Evolutionary conservation across 1,139 yeast species (phyloP).

Genomic region (Tardiomyces digboiensis): DNA sequence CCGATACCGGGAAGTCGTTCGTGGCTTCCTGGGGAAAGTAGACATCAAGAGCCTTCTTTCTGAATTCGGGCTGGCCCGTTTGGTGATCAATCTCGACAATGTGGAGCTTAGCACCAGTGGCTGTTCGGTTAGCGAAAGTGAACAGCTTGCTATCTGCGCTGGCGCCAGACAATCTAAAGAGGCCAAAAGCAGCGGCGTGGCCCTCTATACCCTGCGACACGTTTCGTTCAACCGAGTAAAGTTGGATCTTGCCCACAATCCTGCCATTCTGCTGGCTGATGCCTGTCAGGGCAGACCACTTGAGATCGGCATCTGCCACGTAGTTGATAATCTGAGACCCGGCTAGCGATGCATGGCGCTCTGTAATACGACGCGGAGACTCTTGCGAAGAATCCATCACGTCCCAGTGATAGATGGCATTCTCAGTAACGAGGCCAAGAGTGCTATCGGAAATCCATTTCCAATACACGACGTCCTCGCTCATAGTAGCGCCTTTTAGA

Average conservation of each 20-base stretch:
- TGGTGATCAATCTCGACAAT: slow-evolving; percentile 95
- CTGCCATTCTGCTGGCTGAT: slow-evolving; percentile 93
- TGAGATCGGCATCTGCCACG: slow-evolving; percentile 68
- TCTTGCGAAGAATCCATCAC: slow-evolving; percentile 73
- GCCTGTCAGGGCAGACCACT: slow-evolving; percentile 95
- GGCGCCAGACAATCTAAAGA: slow-evolving; percentile 65
- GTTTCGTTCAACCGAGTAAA: slow-evolving; percentile 78
- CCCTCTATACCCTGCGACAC: slow-evolving; percentile 98
- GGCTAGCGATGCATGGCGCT: slow-evolving; percentile 71
- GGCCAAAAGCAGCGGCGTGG: slow-evolving; percentile 88
- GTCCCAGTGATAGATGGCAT: slow-evolving; percentile 71
- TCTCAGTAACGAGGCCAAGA: slow-evolving; percentile 78
- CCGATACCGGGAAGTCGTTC: slow-evolving; percentile 93
- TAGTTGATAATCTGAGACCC: slow-evolving; percentile 89
- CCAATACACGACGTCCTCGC: slow-evolving; percentile 93
- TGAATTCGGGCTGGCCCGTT: slow-evolving; percentile 70
- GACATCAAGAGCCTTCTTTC: slow-evolving; percentile 84
- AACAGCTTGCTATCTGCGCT: slow-evolving; percentile 75
- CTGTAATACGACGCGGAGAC: slow-evolving; percentile 72
- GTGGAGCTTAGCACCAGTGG: slow-evolving; percentile 80
- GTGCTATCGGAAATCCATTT: slow-evolving; percentile 73
- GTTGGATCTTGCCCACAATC: slow-evolving; percentile 94
- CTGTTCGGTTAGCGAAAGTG: slow-evolving; percentile 77
- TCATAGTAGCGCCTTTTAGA: slow-evolving; percentile 77
- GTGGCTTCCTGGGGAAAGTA: slow-evolving; percentile 97